Evolutionary conservation across 2,329 filamentous ascomycete genomes (phyloP), one percentile per base, ranked within the genome.

Genomic region (Aspergillus jensenii): DNA sequence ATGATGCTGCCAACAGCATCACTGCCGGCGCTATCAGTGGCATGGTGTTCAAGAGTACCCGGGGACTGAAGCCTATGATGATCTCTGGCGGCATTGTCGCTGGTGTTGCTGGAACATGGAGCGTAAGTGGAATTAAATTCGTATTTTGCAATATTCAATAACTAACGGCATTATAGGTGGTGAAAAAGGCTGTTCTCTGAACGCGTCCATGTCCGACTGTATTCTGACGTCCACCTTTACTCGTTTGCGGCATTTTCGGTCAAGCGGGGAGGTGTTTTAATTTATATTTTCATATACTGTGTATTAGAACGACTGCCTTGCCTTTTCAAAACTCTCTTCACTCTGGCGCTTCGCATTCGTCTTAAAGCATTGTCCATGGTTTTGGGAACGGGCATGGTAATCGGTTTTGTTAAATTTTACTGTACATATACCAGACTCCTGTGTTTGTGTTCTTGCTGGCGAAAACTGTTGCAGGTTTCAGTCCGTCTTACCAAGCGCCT

Each of bases 31-130:
- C 83, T 1, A 75, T 99, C 67, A 96, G 92, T 71, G 95, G 95
- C 58, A 93, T 93, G 84, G 74, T 99, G 14, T 99, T 99, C 80
- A 98, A 97, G 84, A 96, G 93, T 76, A 98, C 96, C 49, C 85
- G 90, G 70, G 95, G 95, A 6, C 63, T 95, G 61, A 85, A 90
- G 76, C 93, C 92, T 35, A 98, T 98, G 93, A 82, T 95, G 81
- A 95, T 98, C 69, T 96, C 93, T 37, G 90, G 92, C 62, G 91
- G 88, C 67, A 88, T 99, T 65, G 93, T 98, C 59, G 95, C 89
- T 53, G 86, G 87, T 43, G 83, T 95, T 62, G 96, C 95, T 55
- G 92, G 90, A 64, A 84, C 81, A 59, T 99, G 96, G 95, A 89
- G 93, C 71, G 93, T 99, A 86, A 78, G 90, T 86, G 49, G n/a